phyloP scores from a whole-genome alignment of 2,329 filamentous ascomycete species.

The Fusarium sp. region DNA sequence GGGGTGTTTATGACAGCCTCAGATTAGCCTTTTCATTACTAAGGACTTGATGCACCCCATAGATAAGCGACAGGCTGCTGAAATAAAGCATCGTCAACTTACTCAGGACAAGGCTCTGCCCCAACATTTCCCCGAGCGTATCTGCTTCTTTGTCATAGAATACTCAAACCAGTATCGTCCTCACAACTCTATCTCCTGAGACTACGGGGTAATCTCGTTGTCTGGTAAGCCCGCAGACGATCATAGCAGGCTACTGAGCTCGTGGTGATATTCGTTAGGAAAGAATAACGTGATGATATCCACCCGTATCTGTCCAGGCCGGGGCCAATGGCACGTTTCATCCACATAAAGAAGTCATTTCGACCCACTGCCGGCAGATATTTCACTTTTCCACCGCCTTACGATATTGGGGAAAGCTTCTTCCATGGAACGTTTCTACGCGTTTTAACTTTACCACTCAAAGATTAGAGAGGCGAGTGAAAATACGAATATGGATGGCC shows the following conservation, averaged over 20 bases:
- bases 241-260: neutral
- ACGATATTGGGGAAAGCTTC: constrained; percentile 14
- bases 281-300: constrained; percentile 39
- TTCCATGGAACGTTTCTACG: constrained; percentile 21
- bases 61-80: constrained; percentile 29
- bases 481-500: neutral
- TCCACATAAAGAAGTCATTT: constrained; percentile 23
- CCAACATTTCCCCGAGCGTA: too few species aligned
- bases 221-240: constrained; percentile 6
- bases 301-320: constrained; percentile 9
- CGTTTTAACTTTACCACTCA: constrained; percentile 1
- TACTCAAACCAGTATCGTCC: neutral
- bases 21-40: too few species aligned
- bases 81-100: neutral
- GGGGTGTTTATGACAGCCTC: too few species aligned
- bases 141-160: neutral
- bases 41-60: constrained; percentile 27
- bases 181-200: constrained; percentile 17
- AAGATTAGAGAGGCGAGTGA: neutral
- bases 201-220: constrained; percentile 32
- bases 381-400: constrained; percentile 20
- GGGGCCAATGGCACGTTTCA: constrained; percentile 31
- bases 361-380: constrained; percentile 28
- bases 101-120: neutral
- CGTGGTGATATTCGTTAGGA: constrained; percentile 22